A percentile compares a stretch with the other conserved stretches of the same genome.
phyloP scores from a whole-genome alignment of 169 alveolate species.

The Plasmodium yoelii region DNA sequence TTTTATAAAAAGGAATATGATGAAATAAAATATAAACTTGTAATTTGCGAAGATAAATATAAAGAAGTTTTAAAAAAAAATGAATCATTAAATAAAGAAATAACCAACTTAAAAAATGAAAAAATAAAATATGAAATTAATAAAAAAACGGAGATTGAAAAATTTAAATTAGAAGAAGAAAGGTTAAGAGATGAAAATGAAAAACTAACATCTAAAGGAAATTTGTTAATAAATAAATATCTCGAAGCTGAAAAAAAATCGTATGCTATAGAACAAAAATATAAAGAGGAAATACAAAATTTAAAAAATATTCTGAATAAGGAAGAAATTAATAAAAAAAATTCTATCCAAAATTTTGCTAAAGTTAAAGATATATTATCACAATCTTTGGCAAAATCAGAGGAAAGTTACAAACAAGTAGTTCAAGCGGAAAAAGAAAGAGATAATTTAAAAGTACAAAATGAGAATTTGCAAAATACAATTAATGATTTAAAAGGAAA shows the following conservation, averaged over 20 bases:
- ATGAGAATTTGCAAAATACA: slow-evolving; percentile 1
- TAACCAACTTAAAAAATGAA: slow-evolving; percentile 10
- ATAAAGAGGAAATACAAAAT: slow-evolving; percentile 1
- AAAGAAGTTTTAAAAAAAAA: slow-evolving; percentile 19
- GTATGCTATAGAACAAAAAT: neutral
- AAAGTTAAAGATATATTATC: slow-evolving; percentile 41
- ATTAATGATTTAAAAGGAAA: neutral
- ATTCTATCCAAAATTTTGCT: slow-evolving; percentile 21
- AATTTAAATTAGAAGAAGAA: slow-evolving; percentile 15
- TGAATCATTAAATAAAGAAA: slow-evolving; percentile 11
- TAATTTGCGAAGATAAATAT: slow-evolving; percentile 32
- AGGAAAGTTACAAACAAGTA: slow-evolving; percentile 25
- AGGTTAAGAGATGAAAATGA: slow-evolving; percentile 11
- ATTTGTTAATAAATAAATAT: slow-evolving; percentile 4
- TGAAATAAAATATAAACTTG: slow-evolving; percentile 31
- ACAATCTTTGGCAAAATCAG: slow-evolving; percentile 20
- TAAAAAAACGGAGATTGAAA: slow-evolving; percentile 17
- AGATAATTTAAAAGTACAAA: slow-evolving; percentile 7
- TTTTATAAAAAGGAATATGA: slow-evolving; percentile 52
- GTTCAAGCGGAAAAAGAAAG: slow-evolving; percentile 15
- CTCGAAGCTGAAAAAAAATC: slow-evolving; percentile 13
- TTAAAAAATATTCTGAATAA: neutral
- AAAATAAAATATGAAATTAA: slow-evolving; percentile 10
- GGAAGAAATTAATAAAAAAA: slow-evolving; percentile 7
- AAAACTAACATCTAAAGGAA: neutral